Evolutionary conservation across 352 stramenopile species (phyloP).

Genomic region (Phytophthora hibernalis): DNA sequence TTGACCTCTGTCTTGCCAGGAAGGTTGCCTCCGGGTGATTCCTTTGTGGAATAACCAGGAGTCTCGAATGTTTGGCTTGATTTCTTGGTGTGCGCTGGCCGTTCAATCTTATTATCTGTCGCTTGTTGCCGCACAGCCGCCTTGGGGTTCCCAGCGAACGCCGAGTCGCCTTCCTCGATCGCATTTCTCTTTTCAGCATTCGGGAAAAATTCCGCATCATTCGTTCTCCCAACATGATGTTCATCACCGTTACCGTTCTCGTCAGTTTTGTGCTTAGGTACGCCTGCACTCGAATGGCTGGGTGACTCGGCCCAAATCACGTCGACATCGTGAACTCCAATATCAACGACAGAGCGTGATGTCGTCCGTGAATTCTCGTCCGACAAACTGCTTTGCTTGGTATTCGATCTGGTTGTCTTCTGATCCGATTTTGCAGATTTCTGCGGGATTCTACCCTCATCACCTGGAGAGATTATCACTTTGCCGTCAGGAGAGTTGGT

Average conservation of each 20-base stretch:
- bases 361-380: background rate
- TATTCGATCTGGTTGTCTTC: background rate
- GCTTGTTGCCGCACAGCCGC: no score
- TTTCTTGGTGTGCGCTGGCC: background rate
- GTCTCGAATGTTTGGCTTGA: background rate
- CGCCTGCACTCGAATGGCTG: background rate
- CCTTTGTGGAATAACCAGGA: background rate
- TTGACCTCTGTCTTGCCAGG: background rate
- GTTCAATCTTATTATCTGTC: background rate
- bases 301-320: background rate
- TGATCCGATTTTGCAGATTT: no score
- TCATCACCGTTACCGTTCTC: background rate
- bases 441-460: no score
- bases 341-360: background rate
- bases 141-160: background rate
- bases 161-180: background rate
- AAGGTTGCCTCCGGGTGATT: background rate
- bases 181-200: background rate
- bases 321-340: background rate
- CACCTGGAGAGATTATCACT: background rate
- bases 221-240: background rate
- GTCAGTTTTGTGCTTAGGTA: background rate
- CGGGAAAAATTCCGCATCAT: background rate
- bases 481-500: background rate
- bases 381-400: background rate